Evolutionary conservation across 106 monocot genomes (phyloP).

Genomic region (Allium sativum): DNA sequence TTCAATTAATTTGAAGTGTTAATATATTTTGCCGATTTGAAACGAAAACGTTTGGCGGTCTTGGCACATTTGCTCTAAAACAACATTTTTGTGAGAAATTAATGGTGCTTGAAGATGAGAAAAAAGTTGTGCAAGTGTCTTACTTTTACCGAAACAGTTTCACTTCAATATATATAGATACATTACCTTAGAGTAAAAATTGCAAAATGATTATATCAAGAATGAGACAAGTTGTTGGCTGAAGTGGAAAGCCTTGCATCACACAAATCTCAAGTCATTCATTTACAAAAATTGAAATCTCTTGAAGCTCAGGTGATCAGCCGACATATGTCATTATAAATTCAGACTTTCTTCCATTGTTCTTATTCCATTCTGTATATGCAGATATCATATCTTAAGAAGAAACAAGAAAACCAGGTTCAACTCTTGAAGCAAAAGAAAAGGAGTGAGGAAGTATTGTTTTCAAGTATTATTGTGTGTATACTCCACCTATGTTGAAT

Average conservation of each 20-base stretch:
- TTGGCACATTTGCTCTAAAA: constrained; percentile 68
- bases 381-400: constrained; percentile 89
- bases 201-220: constrained; percentile 50
- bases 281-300: constrained; percentile 78
- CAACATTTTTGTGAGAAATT: constrained; percentile 95
- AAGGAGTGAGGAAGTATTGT: constrained; percentile 61
- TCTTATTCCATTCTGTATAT: background rate
- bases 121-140: constrained; percentile 67
- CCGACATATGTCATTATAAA: background rate
- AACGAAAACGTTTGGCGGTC: constrained; percentile 78
- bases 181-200: background rate
- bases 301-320: constrained; percentile 83
- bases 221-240: constrained; percentile 63
- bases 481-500: too few species aligned
- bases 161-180: too few species aligned
- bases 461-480: too few species aligned
- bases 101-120: constrained; percentile 95
- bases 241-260: constrained; percentile 83
- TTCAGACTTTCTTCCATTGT: background rate
- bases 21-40: constrained; percentile 34
- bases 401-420: constrained; percentile 97
- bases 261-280: constrained; percentile 59
- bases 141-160: too few species aligned
- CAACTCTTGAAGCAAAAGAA: constrained; percentile 94
- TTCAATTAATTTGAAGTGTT: too few species aligned